These are phyloP conservation scores for Gliomastix tumulicola DNA, from an alignment of 2,329 filamentous ascomycete species.

Conservation along the genomic window DNA sequence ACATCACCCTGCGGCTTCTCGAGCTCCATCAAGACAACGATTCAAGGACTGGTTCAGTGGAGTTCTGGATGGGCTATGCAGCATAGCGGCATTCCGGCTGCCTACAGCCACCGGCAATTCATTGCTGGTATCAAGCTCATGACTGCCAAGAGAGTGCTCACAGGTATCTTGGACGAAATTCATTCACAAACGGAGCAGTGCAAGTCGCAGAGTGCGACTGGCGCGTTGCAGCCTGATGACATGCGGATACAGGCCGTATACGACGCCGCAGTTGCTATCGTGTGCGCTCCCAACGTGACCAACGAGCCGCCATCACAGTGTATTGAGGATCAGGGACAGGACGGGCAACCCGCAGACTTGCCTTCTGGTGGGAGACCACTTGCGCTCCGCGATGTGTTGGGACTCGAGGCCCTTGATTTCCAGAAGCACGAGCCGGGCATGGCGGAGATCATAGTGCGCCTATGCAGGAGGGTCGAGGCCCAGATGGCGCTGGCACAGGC, in stretches of 20 bases:
- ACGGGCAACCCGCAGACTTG: slow-evolving; percentile 14
- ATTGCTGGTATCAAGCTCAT: slow-evolving; percentile 53
- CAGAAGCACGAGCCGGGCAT: slow-evolving; percentile 48
- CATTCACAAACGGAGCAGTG: slow-evolving; percentile 48
- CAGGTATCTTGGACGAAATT: slow-evolving; percentile 60
- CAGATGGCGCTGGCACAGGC: slow-evolving; percentile 43
- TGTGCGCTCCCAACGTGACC: slow-evolving; percentile 58
- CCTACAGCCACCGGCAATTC: slow-evolving; percentile 67
- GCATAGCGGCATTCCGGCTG: slow-evolving; percentile 48
- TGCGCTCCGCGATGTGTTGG: slow-evolving; percentile 54
- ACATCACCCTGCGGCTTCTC: slow-evolving; percentile 38
- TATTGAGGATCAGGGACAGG: slow-evolving; percentile 18
- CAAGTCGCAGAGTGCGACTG: not conserved
- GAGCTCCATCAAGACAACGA: slow-evolving; percentile 50
- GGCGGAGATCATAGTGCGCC: slow-evolving; percentile 55
- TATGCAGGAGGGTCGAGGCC: slow-evolving; percentile 59
- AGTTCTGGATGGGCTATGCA: slow-evolving; percentile 54
- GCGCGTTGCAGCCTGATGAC: not conserved
- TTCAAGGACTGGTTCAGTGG: slow-evolving; percentile 62
- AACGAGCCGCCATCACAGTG: slow-evolving; percentile 29
- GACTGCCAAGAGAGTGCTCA: slow-evolving; percentile 53
- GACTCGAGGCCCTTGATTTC: slow-evolving; percentile 50
- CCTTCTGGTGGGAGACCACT: slow-evolving; percentile 34
- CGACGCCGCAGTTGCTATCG: slow-evolving; percentile 61
- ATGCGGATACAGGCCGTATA: slow-evolving; percentile 38